Evolutionary conservation across 441 rosid species (phyloP), one percentile per base, ranked within the genome.

Genomic region (Syzygium syzygioides): DNA sequence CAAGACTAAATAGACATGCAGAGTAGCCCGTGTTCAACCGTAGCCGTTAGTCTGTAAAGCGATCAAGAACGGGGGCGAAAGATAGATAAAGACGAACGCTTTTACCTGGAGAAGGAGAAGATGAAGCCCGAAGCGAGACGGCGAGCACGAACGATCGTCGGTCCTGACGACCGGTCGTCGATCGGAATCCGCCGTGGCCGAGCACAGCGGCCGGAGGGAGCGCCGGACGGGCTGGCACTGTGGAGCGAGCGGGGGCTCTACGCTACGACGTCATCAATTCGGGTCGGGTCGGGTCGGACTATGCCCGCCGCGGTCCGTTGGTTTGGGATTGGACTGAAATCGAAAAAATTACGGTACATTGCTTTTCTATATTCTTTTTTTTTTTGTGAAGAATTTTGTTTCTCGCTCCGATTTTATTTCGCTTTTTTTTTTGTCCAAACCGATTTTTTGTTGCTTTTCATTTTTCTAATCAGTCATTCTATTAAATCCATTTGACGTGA

Each of bases 401-500:
- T 64, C 15, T 30, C 71, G 71, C 37, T 0, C 5, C 6, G 41
- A 15, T 7, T 64, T 64, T 0, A n/a, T 7, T 32, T 19, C 11
- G 5, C 30, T 2, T 3, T 60, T 8, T 62, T 64, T 62, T 64
- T n/a, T n/a, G n/a, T 15, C 76, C 76, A 17, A 17, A 55, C 18
- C 20, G 17, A 60, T 17, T 1, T 30, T 64, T 34, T 15, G 1
- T 7, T 30, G 8, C 9, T 28, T 62, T n/a, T 62, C 30, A 66
- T 66, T 66, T 66, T 66, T 66, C 41, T 17, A 17, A 66, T 15
- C 76, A 30, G 41, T 12, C 41, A 17, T 17, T 15, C 23, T 8
- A 32, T 37, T 34, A 15, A 64, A 30, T 64, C 23, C 20, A 0
- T 15, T 17, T 66, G 23, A 8, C 0, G 0, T 0, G 1, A 17